Evolutionary conservation across 2,329 filamentous ascomycete species (phyloP).

Genomic region (Dactylella cylindrospora): DNA sequence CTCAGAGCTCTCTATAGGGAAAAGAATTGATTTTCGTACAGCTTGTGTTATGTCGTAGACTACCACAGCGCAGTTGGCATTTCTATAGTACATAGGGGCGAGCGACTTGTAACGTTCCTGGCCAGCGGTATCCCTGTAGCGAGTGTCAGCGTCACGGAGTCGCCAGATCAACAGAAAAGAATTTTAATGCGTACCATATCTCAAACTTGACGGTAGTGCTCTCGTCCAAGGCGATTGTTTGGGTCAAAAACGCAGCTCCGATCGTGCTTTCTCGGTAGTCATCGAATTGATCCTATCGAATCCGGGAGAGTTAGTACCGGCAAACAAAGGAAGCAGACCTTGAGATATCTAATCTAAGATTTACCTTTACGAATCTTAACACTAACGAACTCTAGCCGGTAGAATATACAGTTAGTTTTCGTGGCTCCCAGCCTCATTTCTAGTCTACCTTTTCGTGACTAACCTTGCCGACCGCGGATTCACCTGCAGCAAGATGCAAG

Average conservation of each 20-base stretch:
- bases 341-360: constrained; percentile 46
- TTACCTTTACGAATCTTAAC: constrained; percentile 94
- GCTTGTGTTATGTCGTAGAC: constrained; percentile 99
- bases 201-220: constrained; percentile 99
- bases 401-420: constrained; percentile 43
- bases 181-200: constrained; percentile 66
- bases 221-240: constrained; percentile 97
- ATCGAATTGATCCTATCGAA: constrained; percentile 90
- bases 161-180: not conserved
- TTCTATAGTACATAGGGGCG: constrained; percentile 99
- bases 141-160: constrained; percentile 8
- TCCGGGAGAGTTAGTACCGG: too few relatives aligned
- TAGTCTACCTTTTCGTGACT: constrained; percentile 40
- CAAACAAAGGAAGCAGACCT: too few relatives aligned
- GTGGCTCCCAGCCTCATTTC: constrained; percentile 14
- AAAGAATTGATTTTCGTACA: constrained; percentile 61
- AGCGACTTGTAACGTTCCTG: constrained; percentile 99
- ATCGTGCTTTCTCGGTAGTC: constrained; percentile 97
- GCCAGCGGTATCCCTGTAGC: constrained; percentile 74
- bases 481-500: constrained; percentile 62
- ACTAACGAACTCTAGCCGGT: constrained; percentile 83
- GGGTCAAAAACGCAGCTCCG: constrained; percentile 96
- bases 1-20: not conserved
- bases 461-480: constrained; percentile 99
- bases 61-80: constrained; percentile 98